These are phyloP conservation scores for Penstemon barbatus DNA, from an alignment of 257 asterid species.

Conservation along the genomic window DNA sequence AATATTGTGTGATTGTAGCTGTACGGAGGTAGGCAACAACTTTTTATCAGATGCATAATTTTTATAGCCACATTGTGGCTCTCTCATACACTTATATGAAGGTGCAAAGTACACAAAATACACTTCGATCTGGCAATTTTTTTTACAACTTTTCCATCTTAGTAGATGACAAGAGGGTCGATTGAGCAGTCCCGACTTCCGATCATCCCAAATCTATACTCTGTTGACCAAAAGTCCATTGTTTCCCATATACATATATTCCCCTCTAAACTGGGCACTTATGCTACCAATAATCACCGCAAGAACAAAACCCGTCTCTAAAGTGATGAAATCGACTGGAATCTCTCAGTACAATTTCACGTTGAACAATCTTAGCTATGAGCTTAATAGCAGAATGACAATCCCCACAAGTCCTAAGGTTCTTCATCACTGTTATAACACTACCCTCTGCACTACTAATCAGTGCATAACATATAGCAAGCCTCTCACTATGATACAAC, in stretches of 20 bases:
- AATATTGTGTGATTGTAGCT: too few relatives aligned
- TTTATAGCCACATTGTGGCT: not conserved
- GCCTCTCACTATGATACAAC: constrained; percentile 56
- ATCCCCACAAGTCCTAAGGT: constrained; percentile 53
- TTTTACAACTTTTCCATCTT: not conserved
- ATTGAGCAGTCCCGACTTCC: too few relatives aligned
- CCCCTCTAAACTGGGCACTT: not conserved
- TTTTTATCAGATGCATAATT: not conserved
- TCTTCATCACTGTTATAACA: constrained; percentile 56
- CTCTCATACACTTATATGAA: too few relatives aligned
- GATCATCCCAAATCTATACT: not conserved
- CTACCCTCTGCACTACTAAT: constrained; percentile 34
- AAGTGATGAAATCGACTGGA: constrained; percentile 66
- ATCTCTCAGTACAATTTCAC: constrained; percentile 51
- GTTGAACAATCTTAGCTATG: constrained; percentile 37
- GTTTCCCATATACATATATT: not conserved
- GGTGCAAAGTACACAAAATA: not conserved
- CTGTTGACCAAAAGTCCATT: not conserved
- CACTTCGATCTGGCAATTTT: not conserved
- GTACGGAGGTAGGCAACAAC: not conserved
- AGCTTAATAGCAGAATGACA: constrained; percentile 59
- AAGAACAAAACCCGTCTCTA: constrained; percentile 37
- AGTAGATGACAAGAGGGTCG: not conserved
- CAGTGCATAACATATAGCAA: constrained; percentile 52
- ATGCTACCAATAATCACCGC: constrained; percentile 42